Evolutionary conservation across 768 basidiomycete genomes (phyloP).

Genomic region (Lactarius pseudohatsudake): DNA sequence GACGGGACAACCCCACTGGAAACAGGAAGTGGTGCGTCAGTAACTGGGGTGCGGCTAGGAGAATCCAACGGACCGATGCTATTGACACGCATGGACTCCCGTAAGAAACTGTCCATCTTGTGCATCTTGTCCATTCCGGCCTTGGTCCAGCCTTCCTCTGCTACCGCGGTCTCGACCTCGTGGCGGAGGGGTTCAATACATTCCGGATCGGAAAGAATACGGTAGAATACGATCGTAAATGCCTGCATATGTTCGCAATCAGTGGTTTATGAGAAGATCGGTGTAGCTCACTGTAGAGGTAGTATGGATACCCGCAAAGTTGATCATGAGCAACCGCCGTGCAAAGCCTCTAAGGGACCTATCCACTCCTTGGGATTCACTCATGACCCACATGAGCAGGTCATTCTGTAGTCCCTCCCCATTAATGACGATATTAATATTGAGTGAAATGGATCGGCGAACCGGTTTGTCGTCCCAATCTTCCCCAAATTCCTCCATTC

Average conservation of each 20-base stretch:
- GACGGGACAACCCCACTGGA: conserved; percentile 29
- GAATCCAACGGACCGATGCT: conserved; percentile 3
- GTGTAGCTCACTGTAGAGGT: conserved; percentile 34
- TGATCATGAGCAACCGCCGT: conserved; percentile 38
- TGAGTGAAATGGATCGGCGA: neutral
- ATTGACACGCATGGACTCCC: conserved; percentile 29
- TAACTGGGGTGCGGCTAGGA: neutral
- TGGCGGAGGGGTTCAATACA: conserved; percentile 31
- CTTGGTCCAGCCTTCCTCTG: conserved; percentile 28
- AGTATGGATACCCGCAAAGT: conserved; percentile 42
- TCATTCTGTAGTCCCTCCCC: conserved; percentile 39
- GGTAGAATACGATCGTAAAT: conserved; percentile 25
- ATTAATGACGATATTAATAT: neutral
- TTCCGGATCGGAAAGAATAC: conserved; percentile 31
- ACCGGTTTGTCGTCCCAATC: conserved; percentile 19
- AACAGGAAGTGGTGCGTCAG: neutral
- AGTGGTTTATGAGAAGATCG: neutral
- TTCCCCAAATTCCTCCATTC: conserved; percentile 4
- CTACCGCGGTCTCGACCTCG: conserved; percentile 28
- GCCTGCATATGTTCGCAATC: neutral
- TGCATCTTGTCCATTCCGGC: conserved; percentile 27
- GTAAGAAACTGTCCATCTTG: conserved; percentile 34
- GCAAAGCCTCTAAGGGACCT: conserved; percentile 34
- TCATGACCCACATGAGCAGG: conserved; percentile 44
- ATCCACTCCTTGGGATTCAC: conserved; percentile 35